Conservation (phyloP, 768 basidiomycete genomes). For the Boletus vinaceobasis region DNA sequence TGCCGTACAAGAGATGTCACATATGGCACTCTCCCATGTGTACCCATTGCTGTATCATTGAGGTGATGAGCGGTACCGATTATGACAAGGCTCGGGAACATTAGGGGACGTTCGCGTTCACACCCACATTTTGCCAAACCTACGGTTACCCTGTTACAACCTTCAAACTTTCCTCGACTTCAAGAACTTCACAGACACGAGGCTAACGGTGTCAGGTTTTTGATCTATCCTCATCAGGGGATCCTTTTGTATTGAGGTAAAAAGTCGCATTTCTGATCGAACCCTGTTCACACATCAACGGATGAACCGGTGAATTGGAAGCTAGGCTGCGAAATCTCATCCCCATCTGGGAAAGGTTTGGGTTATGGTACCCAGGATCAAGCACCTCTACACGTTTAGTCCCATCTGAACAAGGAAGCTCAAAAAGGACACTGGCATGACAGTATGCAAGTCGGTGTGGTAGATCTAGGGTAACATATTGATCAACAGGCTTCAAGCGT, state of each 20-base stretch:
- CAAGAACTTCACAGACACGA: conserved; percentile 12
- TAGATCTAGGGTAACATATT: background rate
- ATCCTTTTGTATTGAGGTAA: conserved; percentile 15
- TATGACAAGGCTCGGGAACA: background rate
- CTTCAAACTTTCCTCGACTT: background rate
- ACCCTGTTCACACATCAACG: conserved; percentile 2
- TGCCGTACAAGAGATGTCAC: background rate
- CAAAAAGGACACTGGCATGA: background rate
- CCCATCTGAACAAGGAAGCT: background rate
- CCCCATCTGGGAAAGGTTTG: background rate
- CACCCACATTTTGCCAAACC: conserved; percentile 12
- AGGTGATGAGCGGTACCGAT: conserved; percentile 8
- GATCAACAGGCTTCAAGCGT: background rate
- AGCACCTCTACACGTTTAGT: background rate
- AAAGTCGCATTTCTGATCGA: background rate
- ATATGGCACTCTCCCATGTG: conserved; percentile 5
- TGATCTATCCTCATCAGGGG: conserved; percentile 9
- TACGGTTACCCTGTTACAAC: background rate
- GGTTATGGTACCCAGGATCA: background rate
- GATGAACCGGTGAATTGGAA: background rate
- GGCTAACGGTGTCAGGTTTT: background rate
- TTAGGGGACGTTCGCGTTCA: background rate
- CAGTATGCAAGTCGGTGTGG: background rate
- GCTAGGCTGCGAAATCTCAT: background rate
- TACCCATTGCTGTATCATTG: background rate